These are phyloP conservation scores for barrel medic (Medicago truncatula) DNA, from an alignment of 306 rosid genomes.

Conservation along the genomic window DNA sequence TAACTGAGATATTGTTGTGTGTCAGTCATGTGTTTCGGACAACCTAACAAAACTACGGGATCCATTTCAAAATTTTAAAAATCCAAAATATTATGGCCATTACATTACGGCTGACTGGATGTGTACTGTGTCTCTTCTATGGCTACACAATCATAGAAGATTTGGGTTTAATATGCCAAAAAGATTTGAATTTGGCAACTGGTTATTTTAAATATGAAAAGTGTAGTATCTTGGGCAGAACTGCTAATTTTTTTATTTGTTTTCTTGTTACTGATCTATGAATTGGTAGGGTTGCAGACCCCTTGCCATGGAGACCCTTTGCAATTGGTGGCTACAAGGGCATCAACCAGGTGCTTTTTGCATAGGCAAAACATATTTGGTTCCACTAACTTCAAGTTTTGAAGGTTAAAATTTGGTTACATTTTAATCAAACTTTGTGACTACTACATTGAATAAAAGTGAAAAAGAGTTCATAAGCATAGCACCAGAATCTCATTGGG, in stretches of 20 bases:
- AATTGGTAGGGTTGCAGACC: conserved; percentile 53
- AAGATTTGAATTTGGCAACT: too few species aligned
- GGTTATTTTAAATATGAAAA: too few species aligned
- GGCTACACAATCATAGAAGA: too few species aligned
- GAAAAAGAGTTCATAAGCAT: neutral
- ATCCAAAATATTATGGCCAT: too few species aligned
- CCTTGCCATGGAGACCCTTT: conserved; percentile 80
- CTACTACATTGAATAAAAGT: neutral
- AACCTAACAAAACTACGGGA: too few species aligned
- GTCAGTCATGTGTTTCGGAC: too few species aligned
- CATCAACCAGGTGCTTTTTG: conserved; percentile 56
- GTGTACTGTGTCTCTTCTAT: too few species aligned
- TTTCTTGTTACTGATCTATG: conserved; percentile 22
- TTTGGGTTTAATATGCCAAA: too few species aligned
- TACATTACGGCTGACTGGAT: too few species aligned
- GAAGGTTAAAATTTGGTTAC: neutral
- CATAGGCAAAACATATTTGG: conserved; percentile 13
- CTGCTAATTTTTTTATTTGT: neutral
- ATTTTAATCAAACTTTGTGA: conserved; percentile 5
- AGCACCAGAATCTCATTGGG: neutral
- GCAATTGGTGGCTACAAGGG: conserved; percentile 90
- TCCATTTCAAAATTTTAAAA: too few species aligned
- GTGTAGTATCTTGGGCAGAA: too few species aligned
- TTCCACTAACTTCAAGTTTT: neutral
- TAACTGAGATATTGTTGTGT: too few species aligned